phyloP scores from a whole-genome alignment of 2,329 filamentous ascomycete species.

The Fusarium albosuccineum region DNA sequence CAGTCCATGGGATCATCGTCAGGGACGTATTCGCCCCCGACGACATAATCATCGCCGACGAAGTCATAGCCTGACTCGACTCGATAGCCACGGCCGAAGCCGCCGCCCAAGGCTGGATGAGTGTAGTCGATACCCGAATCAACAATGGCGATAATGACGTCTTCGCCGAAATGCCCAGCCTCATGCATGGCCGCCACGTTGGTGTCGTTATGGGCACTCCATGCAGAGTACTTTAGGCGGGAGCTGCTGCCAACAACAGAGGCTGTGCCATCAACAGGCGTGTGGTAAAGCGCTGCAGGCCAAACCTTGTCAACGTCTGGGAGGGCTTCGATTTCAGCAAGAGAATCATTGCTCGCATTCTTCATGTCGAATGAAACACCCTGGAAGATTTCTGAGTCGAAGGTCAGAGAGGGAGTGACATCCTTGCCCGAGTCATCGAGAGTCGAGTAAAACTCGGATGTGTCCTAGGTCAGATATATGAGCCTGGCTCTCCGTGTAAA shows the following conservation, averaged over 20 bases:
- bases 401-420: slow-evolving; percentile 6
- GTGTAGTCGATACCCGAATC: slow-evolving; percentile 14
- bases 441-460: slow-evolving; percentile 7
- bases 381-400: slow-evolving; percentile 17
- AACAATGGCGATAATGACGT: slow-evolving; percentile 14
- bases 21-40: slow-evolving; percentile 2
- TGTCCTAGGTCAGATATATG: not conserved
- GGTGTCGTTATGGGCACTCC: slow-evolving; percentile 14
- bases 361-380: slow-evolving; percentile 16
- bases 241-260: not conserved
- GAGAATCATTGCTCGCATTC: slow-evolving; percentile 10
- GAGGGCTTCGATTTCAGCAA: slow-evolving; percentile 14
- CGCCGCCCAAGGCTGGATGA: slow-evolving; percentile 9
- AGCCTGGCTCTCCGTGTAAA: not conserved
- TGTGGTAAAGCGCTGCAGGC: slow-evolving; percentile 4
- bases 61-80: slow-evolving; percentile 12
- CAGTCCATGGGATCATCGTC: slow-evolving; percentile 23
- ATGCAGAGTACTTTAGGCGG: not conserved
- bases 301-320: slow-evolving; percentile 19
- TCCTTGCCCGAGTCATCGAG: slow-evolving; percentile 8
- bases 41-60: slow-evolving; percentile 7
- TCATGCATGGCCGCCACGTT: slow-evolving; percentile 17
- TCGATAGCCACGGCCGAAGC: not conserved
- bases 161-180: slow-evolving; percentile 6
- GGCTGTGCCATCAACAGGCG: not conserved